Percentiles rank a stretch among this genome's conserved stretches.
Evolutionary conservation across 305 asterid species (phyloP).

Genomic region (Fraxinus sp.): DNA sequence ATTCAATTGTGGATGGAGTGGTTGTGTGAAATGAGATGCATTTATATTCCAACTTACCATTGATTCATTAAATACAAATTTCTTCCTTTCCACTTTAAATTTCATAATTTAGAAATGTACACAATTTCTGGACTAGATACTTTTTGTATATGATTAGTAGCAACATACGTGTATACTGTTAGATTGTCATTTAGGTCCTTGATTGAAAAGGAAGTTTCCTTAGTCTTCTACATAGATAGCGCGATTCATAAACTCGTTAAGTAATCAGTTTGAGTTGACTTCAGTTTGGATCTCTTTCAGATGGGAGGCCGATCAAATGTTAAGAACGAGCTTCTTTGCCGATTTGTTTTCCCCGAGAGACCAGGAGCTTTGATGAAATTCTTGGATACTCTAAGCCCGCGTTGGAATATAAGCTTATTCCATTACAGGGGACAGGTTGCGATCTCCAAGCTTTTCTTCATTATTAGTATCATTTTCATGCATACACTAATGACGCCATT

Average conservation of each 20-base stretch:
- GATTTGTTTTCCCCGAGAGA: slow-evolving; percentile 84
- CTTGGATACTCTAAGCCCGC: slow-evolving; percentile 85
- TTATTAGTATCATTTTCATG: neutral
- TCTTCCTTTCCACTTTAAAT: neutral
- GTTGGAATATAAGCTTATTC: slow-evolving; percentile 93
- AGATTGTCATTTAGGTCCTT: neutral
- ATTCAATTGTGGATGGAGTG: neutral
- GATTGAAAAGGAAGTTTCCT: neutral
- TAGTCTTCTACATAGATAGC: neutral
- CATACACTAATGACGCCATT: neutral
- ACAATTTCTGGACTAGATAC: neutral
- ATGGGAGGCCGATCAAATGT: slow-evolving; percentile 90
- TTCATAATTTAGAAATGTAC: neutral
- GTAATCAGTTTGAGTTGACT: neutral
- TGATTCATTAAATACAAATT: neutral
- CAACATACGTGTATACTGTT: neutral
- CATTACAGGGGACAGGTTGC: slow-evolving; percentile 88
- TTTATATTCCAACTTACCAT: neutral
- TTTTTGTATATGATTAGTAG: neutral
- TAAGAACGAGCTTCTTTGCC: slow-evolving; percentile 73
- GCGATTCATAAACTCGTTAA: neutral
- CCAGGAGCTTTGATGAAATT: slow-evolving; percentile 89
- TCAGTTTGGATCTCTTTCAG: slow-evolving; percentile 43
- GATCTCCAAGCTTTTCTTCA: slow-evolving; percentile 11
- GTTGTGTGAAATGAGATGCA: neutral